Evolutionary conservation across 306 rosid species (phyloP), one percentile per base, ranked within the genome.

Genomic region (Lotus japonicus): DNA sequence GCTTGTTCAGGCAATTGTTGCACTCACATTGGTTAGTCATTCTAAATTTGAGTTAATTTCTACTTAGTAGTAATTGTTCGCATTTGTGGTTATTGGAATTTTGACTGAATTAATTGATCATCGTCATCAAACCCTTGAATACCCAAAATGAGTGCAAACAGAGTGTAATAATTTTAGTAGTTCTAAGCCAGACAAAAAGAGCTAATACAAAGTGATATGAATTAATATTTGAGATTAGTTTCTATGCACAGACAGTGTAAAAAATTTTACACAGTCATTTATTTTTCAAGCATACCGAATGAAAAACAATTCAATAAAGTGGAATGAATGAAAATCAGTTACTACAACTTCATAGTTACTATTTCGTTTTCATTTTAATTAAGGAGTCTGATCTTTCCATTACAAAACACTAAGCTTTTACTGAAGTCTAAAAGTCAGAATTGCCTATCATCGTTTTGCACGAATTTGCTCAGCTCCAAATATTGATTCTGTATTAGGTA

Each of bases 1-100:
- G 85, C 74, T 85, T 16, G 81, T 86, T 61, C 97, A 92, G 80
- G 96, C 97, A 44, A 71, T 80, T 23, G 96, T 92, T 35, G 95
- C 96, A n/a, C 92, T 92, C 63, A 63, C 83, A 73, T 66, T 85
- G 89, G 92, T 89, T 6, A 79, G 89, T 84, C 44, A 16, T 12
- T 56, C 48, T 39, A 7, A 56, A 4, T 23, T 62, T 51, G 16
- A 36, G 58, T 57, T 81, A 49, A 4, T 72, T 38, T 61, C 42
- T 69, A 45, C 45, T 31, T 18, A 59, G 8, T 53, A 16, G 35
- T 41, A 35, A 44, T 35, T 18, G 35, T 56, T 64, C 46, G 39
- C 12, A 58, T 62, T 67, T 69, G 59, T 58, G 18, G 65, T 28
- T 9, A 11, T 53, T 11, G 9, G 58, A 66, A 58, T 16, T 43